Conservation (phyloP, 2,329 filamentous ascomycete species). For the Cadophora luteo-olivacea region DNA sequence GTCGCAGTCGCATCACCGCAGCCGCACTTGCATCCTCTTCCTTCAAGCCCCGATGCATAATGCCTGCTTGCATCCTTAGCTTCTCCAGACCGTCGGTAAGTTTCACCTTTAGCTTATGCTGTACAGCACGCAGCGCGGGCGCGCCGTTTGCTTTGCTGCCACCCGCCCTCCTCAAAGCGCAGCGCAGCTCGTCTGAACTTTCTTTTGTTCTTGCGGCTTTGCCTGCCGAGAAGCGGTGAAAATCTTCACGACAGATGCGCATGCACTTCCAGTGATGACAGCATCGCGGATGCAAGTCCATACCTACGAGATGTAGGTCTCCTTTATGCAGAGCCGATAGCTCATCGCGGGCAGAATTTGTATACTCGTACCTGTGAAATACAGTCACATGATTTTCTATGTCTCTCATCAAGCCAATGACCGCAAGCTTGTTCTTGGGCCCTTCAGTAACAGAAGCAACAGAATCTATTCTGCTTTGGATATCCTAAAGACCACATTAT, state of each 20-base stretch:
- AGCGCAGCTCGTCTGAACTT: slow-evolving; percentile 2
- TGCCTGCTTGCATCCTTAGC: slow-evolving; percentile 23
- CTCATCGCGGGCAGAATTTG: background rate
- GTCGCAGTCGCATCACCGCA: background rate
- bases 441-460: background rate
- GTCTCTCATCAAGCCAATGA: background rate
- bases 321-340: background rate
- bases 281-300: slow-evolving; percentile 4
- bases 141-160: slow-evolving; percentile 3
- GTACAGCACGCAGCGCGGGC: slow-evolving; percentile 5
- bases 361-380: background rate
- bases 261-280: background rate
- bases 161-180: background rate
- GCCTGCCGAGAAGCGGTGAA: slow-evolving; percentile 11
- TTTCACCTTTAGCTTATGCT: slow-evolving; percentile 22
- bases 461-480: background rate
- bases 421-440: background rate
- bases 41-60: slow-evolving; percentile 19
- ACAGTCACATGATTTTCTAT: slow-evolving; percentile 4
- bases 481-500: background rate
- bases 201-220: background rate
- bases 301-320: background rate
- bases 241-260: background rate
- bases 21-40: slow-evolving; percentile 2
- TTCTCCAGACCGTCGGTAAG: slow-evolving; percentile 28